These are phyloP conservation scores for Halenospora varia DNA, from an alignment of 495 filamentous ascomycete genomes.

Conservation along the genomic window DNA sequence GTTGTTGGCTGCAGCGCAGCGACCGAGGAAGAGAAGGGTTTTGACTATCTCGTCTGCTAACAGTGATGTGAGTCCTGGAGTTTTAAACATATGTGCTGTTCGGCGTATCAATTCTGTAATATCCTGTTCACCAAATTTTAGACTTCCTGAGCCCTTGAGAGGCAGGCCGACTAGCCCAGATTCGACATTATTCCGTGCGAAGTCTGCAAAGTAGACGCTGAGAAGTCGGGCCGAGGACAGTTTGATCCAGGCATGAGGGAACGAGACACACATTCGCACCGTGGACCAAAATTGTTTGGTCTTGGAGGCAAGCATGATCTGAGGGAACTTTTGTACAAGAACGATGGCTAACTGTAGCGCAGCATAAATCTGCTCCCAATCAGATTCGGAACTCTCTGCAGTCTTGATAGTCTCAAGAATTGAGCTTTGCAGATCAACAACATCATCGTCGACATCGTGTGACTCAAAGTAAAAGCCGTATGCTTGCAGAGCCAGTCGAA, in stretches of 20 bases:
- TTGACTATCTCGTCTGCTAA: conserved; percentile 69
- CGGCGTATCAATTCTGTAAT: conserved; percentile 62
- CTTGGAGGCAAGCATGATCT: conserved; percentile 51
- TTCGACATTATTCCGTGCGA: conserved; percentile 58
- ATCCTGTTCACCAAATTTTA: conserved; percentile 59
- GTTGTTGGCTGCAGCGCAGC: conserved; percentile 61
- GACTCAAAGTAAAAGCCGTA: conserved; percentile 81
- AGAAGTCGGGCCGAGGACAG: conserved; percentile 71
- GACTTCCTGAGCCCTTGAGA: conserved; percentile 63
- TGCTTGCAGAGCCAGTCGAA: conserved; percentile 69
- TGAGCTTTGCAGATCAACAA: conserved; percentile 28
- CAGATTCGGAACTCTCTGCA: conserved; percentile 43
- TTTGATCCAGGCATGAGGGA: conserved; percentile 72
- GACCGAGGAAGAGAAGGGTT: conserved; percentile 72
- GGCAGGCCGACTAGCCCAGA: conserved; percentile 51
- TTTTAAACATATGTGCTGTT: conserved; percentile 61
- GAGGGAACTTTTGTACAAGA: conserved; percentile 61
- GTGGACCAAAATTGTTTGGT: conserved; percentile 59
- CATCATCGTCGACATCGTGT: conserved; percentile 36
- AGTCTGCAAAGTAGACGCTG: conserved; percentile 71
- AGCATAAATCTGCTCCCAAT: conserved; percentile 79
- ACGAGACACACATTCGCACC: conserved; percentile 62
- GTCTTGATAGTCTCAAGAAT: conserved; percentile 46
- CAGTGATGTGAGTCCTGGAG: conserved; percentile 58
- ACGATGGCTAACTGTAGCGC: conserved; percentile 65